These are phyloP conservation scores for Boletus smithii DNA, from an alignment of 1,284 basidiomycete species.

Conservation along the genomic window DNA sequence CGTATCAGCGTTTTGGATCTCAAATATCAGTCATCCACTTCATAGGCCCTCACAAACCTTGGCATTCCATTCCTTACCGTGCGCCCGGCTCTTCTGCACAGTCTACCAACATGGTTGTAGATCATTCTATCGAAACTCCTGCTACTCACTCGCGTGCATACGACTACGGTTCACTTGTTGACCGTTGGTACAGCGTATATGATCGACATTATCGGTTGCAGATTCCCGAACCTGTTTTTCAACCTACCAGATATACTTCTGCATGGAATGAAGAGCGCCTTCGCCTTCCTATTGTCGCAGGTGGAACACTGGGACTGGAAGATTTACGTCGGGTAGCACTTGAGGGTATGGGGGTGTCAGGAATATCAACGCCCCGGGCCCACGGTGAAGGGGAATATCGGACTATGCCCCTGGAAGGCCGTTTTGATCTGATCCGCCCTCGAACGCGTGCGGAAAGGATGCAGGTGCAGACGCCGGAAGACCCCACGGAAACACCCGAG, in stretches of 20 bases:
- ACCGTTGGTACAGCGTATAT: conserved; percentile 90
- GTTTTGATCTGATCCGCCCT: conserved; percentile 79
- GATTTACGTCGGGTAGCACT: conserved; percentile 68
- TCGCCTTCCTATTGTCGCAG: conserved; percentile 15
- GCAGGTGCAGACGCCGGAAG: conserved; percentile 3
- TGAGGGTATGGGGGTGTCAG: conserved; percentile 27
- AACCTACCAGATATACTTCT: conserved; percentile 36
- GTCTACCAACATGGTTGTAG: conserved; percentile 24
- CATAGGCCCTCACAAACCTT: conserved; percentile 92
- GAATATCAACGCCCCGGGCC: conserved; percentile 8
- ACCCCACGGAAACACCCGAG: conserved; percentile 5
- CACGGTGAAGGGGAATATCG: conserved; percentile 31
- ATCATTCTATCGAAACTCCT: conserved; percentile 20
- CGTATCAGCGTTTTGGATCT: conserved; percentile 88
- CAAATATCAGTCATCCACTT: conserved; percentile 91
- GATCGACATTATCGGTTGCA: conserved; percentile 77
- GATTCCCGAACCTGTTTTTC: conserved; percentile 48
- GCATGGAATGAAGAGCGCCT: conserved; percentile 40
- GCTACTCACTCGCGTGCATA: conserved; percentile 50
- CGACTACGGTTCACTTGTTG: conserved; percentile 75
- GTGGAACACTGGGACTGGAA: conserved; percentile 54
- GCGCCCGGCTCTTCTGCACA: conserved; percentile 46
- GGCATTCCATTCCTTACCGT: conserved; percentile 71
- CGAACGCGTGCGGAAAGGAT: conserved; percentile 38
- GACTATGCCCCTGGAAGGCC: conserved; percentile 70